Evolutionary conservation across 2,329 filamentous ascomycete genomes (phyloP).

Genomic region (Monosporascus sp.): DNA sequence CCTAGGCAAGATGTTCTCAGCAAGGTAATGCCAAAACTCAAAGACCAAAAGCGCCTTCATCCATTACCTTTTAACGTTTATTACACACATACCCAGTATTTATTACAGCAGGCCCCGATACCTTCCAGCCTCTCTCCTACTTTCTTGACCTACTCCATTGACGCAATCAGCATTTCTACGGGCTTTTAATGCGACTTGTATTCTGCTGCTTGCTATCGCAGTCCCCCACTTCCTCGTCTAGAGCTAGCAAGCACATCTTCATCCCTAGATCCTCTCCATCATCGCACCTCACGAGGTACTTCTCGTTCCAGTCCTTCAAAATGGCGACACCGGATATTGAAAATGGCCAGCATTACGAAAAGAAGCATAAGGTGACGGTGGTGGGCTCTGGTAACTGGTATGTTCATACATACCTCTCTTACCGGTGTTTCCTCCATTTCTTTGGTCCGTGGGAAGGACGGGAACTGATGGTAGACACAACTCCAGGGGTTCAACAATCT

Average conservation of each 20-base stretch:
- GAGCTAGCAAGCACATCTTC: not conserved
- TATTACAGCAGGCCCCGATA: not conserved
- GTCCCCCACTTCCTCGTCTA: not conserved
- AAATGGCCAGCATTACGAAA: conserved; percentile 39
- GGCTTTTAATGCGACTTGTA: not conserved
- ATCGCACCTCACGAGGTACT: not conserved
- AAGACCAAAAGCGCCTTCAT: not conserved
- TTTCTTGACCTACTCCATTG: not conserved
- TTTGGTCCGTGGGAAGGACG: not conserved
- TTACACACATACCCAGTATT: not conserved
- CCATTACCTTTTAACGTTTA: not conserved
- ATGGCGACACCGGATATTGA: conserved; percentile 29
- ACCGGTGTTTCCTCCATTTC: too few relatives aligned
- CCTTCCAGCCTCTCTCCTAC: not conserved
- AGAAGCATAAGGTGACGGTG: conserved; percentile 88
- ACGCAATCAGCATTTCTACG: too few relatives aligned
- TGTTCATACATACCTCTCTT: not conserved
- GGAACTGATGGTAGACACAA: conserved; percentile 10
- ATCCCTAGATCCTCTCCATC: not conserved
- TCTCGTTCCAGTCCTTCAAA: conserved; percentile 14
- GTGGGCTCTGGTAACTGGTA: conserved; percentile 97
- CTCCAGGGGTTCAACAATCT: conserved; percentile 85
- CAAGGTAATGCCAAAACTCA: not conserved
- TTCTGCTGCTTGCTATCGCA: not conserved
- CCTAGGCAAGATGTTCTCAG: not conserved